Base-by-base conservation (phyloP, 1,284 basidiomycete genomes). In the Tilletiopsis washingtonensis region DNA sequence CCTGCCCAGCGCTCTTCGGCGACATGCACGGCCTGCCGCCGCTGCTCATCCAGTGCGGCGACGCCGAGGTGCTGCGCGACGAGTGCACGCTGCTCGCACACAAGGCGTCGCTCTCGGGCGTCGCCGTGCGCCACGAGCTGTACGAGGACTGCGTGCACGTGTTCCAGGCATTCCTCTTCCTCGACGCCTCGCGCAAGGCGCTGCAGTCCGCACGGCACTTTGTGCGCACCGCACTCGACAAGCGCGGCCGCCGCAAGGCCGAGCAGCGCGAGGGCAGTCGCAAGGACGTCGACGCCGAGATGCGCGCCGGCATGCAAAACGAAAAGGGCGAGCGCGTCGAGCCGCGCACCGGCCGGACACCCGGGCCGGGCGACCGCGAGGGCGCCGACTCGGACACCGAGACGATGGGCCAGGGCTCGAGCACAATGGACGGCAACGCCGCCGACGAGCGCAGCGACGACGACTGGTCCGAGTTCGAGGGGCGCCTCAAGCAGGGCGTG, bases 71-170 rank as follows among this genome's bases (percentile, higher is more conserved):
- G 1, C 77, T 98, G 23, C 79, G 90, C 25, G 93, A 97, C 68
- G 93, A 97, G 72, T 85, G 86, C 40, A 86, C 86, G 4, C 78
- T 97, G n/a, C 76, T 97, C 17, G 90, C 91, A 1, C 88, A 94
- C 77, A 98, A 98, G 73, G 91, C 91, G 12, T 82, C 84, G 2
- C 74, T 87, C 19, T 84, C 87, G 0, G 91, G 91, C 5, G 90
- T 96, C 23, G 77, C 85, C 43, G 88, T 96, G 25, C 82, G 84
- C 51, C 87, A 94, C 71, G 91, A 98, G 74, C 77, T 91, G 37
- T 97, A 91, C 71, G 86, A 93, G 63, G 91, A 97, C 74, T 86
- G 84, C 50, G 87, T 74, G 20, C 74, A 73, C 49, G 71, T 73
- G 25, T 73, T 73, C 54, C 71, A 73, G 40, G 69, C 69, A 0